Evolutionary conservation across 192 early-diverging fungal species (phyloP).

Genomic region (Phlyctochytrium arcticum): DNA sequence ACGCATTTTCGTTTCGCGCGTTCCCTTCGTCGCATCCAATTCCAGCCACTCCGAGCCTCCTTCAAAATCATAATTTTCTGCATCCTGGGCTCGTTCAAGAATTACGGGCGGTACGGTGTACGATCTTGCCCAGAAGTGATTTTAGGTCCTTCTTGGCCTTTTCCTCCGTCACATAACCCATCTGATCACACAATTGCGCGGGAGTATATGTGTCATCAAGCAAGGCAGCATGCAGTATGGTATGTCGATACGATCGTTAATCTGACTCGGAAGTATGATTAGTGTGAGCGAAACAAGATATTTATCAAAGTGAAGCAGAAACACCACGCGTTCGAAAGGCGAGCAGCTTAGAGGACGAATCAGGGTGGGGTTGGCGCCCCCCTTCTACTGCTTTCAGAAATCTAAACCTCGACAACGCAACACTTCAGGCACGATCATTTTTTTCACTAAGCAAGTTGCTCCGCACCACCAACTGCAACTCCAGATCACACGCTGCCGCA

Average conservation of each 20-base stretch:
- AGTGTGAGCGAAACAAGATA: too few species aligned
- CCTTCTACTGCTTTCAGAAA: not conserved
- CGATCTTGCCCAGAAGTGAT: not conserved
- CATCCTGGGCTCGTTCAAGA: not conserved
- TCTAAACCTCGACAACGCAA: not conserved
- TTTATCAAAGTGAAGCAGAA: not conserved
- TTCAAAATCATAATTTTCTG: not conserved
- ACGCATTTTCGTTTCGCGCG: not conserved
- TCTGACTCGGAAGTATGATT: not conserved
- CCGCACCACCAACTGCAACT: too few species aligned
- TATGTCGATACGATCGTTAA: not conserved
- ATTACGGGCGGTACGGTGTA: not conserved
- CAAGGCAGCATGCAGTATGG: not conserved
- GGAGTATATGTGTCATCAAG: conserved; percentile 3
- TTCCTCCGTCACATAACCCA: not conserved
- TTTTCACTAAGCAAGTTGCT: too few species aligned
- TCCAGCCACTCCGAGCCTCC: not conserved
- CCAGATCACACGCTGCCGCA: too few species aligned
- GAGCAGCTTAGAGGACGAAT: not conserved
- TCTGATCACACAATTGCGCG: not conserved
- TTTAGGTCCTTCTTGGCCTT: not conserved
- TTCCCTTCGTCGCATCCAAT: not conserved
- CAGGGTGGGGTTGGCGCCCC: not conserved
- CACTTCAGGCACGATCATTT: not conserved
- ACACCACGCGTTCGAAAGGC: not conserved